phyloP scores from a whole-genome alignment of 768 basidiomycete species.

The Rhodotorula toruloides region DNA sequence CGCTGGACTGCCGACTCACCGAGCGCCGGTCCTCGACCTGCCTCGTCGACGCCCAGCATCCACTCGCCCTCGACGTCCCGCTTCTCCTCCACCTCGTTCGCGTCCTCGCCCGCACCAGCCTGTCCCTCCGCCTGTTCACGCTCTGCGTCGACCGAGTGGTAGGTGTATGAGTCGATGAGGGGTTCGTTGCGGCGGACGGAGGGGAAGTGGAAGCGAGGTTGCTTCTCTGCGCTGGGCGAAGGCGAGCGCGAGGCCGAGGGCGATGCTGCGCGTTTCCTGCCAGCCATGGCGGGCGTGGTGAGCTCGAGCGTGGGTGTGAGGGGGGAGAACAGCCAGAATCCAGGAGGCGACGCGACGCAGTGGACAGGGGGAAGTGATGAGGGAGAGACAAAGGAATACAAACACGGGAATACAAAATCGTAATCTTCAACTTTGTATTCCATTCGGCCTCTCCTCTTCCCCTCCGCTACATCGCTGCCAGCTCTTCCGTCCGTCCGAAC shows the following conservation, averaged over 20 bases:
- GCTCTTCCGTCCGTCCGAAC: no score
- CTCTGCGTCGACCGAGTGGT: slow-evolving; percentile 36
- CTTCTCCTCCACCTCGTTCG: slow-evolving; percentile 48
- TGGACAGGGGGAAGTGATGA: not conserved
- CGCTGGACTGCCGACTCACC: slow-evolving; percentile 50
- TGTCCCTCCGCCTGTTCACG: not conserved
- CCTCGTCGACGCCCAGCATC: slow-evolving; percentile 98
- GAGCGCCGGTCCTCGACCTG: slow-evolving; percentile 89
- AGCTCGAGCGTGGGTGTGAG: not conserved
- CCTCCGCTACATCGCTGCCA: no score
- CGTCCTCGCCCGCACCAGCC: slow-evolving; percentile 16
- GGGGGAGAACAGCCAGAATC: not conserved
- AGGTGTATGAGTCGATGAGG: slow-evolving; percentile 42
- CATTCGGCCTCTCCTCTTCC: no score
- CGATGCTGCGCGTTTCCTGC: slow-evolving; percentile 1
- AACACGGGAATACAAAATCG: no score
- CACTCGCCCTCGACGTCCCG: slow-evolving; percentile 49
- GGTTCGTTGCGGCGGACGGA: slow-evolving; percentile 25
- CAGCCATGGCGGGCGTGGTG: not conserved
- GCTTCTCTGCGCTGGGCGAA: not conserved
- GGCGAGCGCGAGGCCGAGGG: not conserved
- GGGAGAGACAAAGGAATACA: not conserved
- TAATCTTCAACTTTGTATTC: no score
- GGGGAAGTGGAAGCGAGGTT: slow-evolving; percentile 23
- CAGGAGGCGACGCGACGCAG: not conserved